phyloP scores from a whole-genome alignment of 2,329 filamentous ascomycete genomes.

The Colletotrichum truncatum region DNA sequence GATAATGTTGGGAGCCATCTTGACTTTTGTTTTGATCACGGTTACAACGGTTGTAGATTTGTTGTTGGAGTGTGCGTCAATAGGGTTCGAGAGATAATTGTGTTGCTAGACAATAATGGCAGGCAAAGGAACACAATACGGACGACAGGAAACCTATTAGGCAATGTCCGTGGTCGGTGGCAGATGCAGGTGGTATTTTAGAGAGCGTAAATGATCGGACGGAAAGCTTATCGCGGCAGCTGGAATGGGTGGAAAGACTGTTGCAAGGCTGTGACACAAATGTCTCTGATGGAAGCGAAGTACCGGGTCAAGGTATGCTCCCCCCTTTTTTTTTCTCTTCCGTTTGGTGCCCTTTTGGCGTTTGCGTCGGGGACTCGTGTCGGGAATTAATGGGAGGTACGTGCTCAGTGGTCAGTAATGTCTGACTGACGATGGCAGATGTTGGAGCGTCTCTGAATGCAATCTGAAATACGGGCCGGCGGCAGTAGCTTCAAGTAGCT shows the following conservation, averaged over 20 bases:
- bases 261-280: slow-evolving; percentile 24
- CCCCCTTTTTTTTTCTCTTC: background rate
- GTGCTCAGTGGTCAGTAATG: background rate
- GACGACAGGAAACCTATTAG: slow-evolving; percentile 1
- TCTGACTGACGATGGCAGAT: background rate
- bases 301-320: background rate
- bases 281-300: slow-evolving; percentile 19
- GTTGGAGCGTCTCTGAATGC: too few relatives aligned
- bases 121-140: background rate
- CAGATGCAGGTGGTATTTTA: slow-evolving; percentile 12
- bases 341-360: background rate
- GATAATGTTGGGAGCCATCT: slow-evolving; percentile 62
- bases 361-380: slow-evolving; percentile 9
- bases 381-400: background rate
- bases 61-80: background rate
- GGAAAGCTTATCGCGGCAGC: slow-evolving; percentile 23
- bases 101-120: background rate
- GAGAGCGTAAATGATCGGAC: slow-evolving; percentile 3
- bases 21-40: background rate
- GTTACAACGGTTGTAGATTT: background rate
- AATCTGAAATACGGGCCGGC: too few relatives aligned
- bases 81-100: slow-evolving; percentile 1
- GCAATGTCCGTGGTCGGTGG: slow-evolving; percentile 4
- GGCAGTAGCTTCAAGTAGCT: too few relatives aligned
- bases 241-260: slow-evolving; percentile 11